These are phyloP conservation scores for Leishmania arabica DNA, from an alignment of 208 protist genomes.

Conservation along the genomic window DNA sequence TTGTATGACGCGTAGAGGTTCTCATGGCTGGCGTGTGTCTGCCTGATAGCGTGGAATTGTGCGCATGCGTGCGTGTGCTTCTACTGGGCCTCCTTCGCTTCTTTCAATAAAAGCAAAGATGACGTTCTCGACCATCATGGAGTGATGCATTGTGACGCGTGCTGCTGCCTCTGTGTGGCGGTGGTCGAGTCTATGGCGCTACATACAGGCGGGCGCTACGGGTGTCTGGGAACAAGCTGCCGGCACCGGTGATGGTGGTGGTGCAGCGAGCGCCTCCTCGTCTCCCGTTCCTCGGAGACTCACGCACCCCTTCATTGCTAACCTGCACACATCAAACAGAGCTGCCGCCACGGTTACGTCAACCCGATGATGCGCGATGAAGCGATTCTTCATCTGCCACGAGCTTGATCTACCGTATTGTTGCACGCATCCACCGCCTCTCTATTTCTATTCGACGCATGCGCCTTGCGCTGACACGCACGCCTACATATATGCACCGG, in stretches of 20 bases:
- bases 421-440: background rate
- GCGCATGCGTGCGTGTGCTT: background rate
- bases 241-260: background rate
- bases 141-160: background rate
- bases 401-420: background rate
- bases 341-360: background rate
- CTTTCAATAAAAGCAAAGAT: background rate
- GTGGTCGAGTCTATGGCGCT: background rate
- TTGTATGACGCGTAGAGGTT: background rate
- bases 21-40: background rate
- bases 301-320: background rate
- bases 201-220: background rate
- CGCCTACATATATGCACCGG: background rate
- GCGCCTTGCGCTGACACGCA: background rate
- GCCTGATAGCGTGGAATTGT: background rate
- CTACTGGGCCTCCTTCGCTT: background rate
- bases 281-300: background rate
- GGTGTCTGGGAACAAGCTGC: background rate
- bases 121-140: background rate
- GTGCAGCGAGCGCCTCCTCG: background rate
- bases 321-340: background rate
- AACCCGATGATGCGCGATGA: background rate
- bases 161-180: background rate
- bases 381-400: background rate
- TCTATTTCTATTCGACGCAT: conserved; percentile 9